Evolutionary conservation across 768 basidiomycete species (phyloP).

Genomic region (Chalciporus piperatus): DNA sequence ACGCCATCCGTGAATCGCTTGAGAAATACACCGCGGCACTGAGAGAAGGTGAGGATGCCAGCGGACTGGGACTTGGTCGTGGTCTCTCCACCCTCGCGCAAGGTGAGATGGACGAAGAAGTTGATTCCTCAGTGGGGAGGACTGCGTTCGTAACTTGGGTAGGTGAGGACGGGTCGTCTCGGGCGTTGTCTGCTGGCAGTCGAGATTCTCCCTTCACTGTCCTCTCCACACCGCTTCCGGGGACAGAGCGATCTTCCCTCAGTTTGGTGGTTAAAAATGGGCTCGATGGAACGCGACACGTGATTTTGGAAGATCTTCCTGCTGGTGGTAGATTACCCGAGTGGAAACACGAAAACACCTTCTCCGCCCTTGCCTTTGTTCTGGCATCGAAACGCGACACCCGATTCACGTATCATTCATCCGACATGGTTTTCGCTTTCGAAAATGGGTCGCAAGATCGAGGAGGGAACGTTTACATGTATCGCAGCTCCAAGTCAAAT

Average conservation of each 20-base stretch:
- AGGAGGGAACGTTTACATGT: slow-evolving; percentile 85
- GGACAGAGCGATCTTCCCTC: slow-evolving; percentile 33
- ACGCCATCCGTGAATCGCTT: slow-evolving; percentile 72
- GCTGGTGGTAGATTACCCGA: slow-evolving; percentile 22
- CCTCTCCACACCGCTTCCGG: slow-evolving; percentile 73
- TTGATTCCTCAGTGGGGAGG: slow-evolving; percentile 73
- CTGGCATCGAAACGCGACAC: slow-evolving; percentile 90
- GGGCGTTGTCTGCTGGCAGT: slow-evolving; percentile 39
- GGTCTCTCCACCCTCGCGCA: slow-evolving; percentile 78
- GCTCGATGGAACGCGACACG: slow-evolving; percentile 69
- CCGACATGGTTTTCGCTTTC: slow-evolving; percentile 69
- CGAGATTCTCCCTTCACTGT: slow-evolving; percentile 43
- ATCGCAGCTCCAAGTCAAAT: slow-evolving; percentile 52
- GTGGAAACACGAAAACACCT: slow-evolving; percentile 83
- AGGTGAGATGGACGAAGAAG: slow-evolving; percentile 91
- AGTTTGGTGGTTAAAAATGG: slow-evolving; percentile 64
- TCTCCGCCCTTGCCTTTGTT: slow-evolving; percentile 88
- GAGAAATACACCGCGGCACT: slow-evolving; percentile 81
- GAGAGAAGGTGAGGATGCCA: slow-evolving; percentile 53
- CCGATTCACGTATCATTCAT: slow-evolving; percentile 77
- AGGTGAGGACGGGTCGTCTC: slow-evolving; percentile 43
- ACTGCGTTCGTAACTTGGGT: slow-evolving; percentile 68
- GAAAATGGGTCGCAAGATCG: slow-evolving; percentile 69
- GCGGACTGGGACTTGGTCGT: slow-evolving; percentile 60
- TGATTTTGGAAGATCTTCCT: slow-evolving; percentile 34